Evolutionary conservation across 768 basidiomycete genomes (phyloP), one percentile per base, ranked within the genome.

Genomic region (Leucocoprinus leucothites): DNA sequence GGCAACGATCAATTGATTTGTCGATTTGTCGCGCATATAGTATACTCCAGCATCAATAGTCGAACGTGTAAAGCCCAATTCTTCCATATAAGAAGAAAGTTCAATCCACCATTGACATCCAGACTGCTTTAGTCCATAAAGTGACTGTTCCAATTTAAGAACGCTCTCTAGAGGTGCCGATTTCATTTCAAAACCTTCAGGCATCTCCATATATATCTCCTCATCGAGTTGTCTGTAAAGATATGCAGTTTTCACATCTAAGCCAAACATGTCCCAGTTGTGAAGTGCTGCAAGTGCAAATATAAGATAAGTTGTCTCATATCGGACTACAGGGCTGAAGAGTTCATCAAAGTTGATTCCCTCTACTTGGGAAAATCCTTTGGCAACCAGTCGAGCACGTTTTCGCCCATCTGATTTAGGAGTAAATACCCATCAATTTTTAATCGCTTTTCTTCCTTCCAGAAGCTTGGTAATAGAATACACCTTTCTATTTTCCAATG

Each of bases 181-280:
- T 53, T 24, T 71, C n/a, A 46, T 67, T 0, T 62, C 31, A 45
- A 68, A 75, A 0, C 71, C 67, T 1, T 63, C 59, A 0, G 74
- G 74, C 59, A 76, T 73, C 3, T 43, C 1, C 70, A 78, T 74
- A 42, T 70, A 77, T 2, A 78, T 74, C 9, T 63, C 59, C 25
- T 76, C 66, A 1, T 65, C 52, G 0, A 72, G 38, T 45, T 56
- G 21, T 0, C 69, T 64, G 57, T 73, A 63, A 22, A 74, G 57
- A 56, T 69, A 74, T 7, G 73, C 66, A 25, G 60, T 63, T 53
- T 67, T 74, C 16, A 81, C 68, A 58, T 83, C 74, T 9, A 79
- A 61, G 45, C 63, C 68, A 18, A 74, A 60, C 4, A 81, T 43
- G 4, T 77, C 63, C 57, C 71, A 71, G 24, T 68, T 57, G 7